Conservation (phyloP, 2,329 filamentous ascomycete genomes). For the Biscogniauxia marginata region DNA sequence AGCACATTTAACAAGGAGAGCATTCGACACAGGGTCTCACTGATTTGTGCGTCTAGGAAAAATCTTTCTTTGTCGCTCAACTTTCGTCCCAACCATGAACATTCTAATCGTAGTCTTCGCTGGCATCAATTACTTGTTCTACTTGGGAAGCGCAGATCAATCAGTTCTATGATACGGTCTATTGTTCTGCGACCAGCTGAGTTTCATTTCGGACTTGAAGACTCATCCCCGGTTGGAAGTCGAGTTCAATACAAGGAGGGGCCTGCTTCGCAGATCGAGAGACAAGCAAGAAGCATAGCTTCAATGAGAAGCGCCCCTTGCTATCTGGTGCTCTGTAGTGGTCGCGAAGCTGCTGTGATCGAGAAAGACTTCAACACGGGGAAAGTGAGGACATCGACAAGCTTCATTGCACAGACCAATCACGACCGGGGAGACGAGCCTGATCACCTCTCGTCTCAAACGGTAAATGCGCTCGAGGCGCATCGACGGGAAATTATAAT, state of each 20-base stretch:
- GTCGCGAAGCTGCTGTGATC: conserved; percentile 44
- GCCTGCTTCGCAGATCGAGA: conserved; percentile 2
- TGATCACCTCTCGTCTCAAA: background rate
- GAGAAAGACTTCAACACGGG: conserved; percentile 55
- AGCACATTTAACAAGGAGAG: conserved; percentile 9
- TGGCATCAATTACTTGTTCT: conserved; percentile 54
- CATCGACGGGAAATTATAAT: conserved; percentile 6
- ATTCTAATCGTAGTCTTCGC: conserved; percentile 36
- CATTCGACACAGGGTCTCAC: background rate
- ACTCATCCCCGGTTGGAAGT: background rate
- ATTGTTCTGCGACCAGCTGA: conserved; percentile 15
- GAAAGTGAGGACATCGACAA: conserved; percentile 40
- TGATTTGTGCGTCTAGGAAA: conserved; percentile 26
- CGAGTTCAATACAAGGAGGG: background rate
- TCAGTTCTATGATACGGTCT: conserved; percentile 49
- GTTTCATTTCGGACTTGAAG: background rate
- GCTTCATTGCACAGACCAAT: conserved; percentile 58
- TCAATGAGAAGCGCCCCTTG: conserved; percentile 48
- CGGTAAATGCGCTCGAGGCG: background rate
- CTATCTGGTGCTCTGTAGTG: conserved; percentile 56
- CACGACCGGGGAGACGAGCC: conserved; percentile 39
- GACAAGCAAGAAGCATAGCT: conserved; percentile 32
- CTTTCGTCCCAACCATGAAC: conserved; percentile 49
- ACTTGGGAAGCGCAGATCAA: conserved; percentile 51
- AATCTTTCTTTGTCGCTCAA: conserved; percentile 48